phyloP scores from a whole-genome alignment of 768 basidiomycete species.

The Pisolithus orientalis region DNA sequence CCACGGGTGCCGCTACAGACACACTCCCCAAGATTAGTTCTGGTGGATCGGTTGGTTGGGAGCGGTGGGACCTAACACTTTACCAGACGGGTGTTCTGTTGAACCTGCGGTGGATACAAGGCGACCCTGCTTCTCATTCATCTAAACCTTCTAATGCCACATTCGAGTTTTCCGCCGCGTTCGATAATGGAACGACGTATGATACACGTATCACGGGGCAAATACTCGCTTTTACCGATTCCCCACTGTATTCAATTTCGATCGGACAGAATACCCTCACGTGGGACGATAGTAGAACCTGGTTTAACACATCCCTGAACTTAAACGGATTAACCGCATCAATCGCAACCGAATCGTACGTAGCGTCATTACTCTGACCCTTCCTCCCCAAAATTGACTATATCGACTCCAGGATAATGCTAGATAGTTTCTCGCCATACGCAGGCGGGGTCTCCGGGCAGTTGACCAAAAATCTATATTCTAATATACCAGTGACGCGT shows the following conservation, averaged over 20 bases:
- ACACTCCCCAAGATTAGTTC: conserved; percentile 9
- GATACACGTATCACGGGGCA: conserved; percentile 2
- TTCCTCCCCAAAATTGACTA: neutral
- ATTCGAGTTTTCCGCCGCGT: conserved; percentile 9
- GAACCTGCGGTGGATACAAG: conserved; percentile 9
- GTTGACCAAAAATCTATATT: conserved; percentile 6
- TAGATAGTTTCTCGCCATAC: conserved; percentile 6
- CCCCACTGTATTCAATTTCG: conserved; percentile 8
- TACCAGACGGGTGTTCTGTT: conserved; percentile 7
- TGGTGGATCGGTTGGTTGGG: conserved; percentile 1
- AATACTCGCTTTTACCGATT: conserved; percentile 4
- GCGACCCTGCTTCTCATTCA: conserved; percentile 2
- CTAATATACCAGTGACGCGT: conserved; percentile 8
- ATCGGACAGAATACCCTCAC: conserved; percentile 9
- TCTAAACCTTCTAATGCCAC: conserved; percentile 3
- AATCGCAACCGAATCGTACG: conserved; percentile 6
- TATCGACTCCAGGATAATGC: neutral
- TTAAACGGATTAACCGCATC: conserved; percentile 6
- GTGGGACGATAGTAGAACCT: conserved; percentile 11
- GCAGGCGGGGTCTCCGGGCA: conserved; percentile 5
- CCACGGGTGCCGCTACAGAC: conserved; percentile 5
- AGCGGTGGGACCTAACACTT: conserved; percentile 8
- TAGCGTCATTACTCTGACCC: neutral
- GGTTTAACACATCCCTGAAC: conserved; percentile 9
- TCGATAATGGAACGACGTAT: conserved; percentile 6